phyloP scores from a whole-genome alignment of 1,139 yeast genomes.

The Arxiozyma heterogenica region DNA sequence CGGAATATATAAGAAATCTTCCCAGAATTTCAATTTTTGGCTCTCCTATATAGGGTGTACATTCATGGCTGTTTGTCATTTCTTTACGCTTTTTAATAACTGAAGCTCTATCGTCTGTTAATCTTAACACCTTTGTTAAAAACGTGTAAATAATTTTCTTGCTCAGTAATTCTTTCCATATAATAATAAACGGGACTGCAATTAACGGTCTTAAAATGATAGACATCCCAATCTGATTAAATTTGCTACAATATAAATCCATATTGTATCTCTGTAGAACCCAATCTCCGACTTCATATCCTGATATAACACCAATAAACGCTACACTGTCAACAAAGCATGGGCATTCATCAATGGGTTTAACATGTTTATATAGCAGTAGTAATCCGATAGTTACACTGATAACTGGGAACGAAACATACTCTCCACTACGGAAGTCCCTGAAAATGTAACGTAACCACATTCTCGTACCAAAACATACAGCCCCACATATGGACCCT shows the following conservation, averaged over 20 bases:
- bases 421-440: conserved; percentile 21
- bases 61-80: conserved; percentile 11
- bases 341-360: conserved; percentile 90
- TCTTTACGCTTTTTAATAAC: conserved; percentile 7
- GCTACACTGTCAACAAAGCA: conserved; percentile 95
- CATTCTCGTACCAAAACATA: conserved; percentile 38
- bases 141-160: conserved; percentile 22
- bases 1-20: conserved; percentile 27
- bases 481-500: conserved; percentile 58
- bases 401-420: conserved; percentile 34
- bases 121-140: conserved; percentile 11
- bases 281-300: conserved; percentile 37
- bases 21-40: conserved; percentile 26
- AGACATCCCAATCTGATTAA: conserved; percentile 9
- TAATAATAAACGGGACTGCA: conserved; percentile 22
- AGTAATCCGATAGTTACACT: conserved; percentile 38
- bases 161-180: conserved; percentile 28
- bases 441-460: conserved; percentile 11
- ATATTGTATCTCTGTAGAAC: conserved; percentile 10
- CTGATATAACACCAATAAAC: conserved; percentile 80
- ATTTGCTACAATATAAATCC: conserved; percentile 8
- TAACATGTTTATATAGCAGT: conserved; percentile 62
- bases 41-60: conserved; percentile 21
- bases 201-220: conserved; percentile 18
- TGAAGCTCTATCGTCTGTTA: conserved; percentile 20